Evolutionary conservation across 2,329 filamentous ascomycete species (phyloP), one percentile per base, ranked within the genome.

Genomic region (Aspergillus fumigatiaffinis): DNA sequence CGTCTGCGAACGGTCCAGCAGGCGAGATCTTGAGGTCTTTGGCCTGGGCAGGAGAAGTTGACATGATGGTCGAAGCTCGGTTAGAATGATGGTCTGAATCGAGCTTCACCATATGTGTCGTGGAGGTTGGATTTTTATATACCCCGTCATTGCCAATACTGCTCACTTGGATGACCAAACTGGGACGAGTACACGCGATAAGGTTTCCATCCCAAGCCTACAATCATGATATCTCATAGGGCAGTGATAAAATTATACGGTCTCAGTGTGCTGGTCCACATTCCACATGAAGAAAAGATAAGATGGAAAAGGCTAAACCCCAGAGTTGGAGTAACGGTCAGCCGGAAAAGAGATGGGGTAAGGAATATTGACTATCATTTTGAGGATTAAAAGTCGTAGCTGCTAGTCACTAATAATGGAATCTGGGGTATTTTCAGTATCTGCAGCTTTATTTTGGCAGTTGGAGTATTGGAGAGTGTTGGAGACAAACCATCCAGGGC

Each of bases 11-110:
- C 4, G 23, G 21, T 14, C 10, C 25, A 21, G 26, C 25, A 32
- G 53, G 50, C 4, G 55, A n/a, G 32, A 56, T 58, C 26, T 58
- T 58, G 28, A 56, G 26, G 55, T 54, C 58, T 46, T 60, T 60
- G 44, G 3, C 28, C 47, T 58, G 55, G 12, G 50, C 55, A 17
- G 50, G 9, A 21, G 20, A 48, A 12, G 42, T 26, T 20, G 52
- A 41, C 56, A 56, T 56, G 25, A 12, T 58, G 26, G 8, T 41
- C 23, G 49, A 4, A 8, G 47, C n/a, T 49, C 28, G 17, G n/a
- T 28, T 28, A 17, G 12, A n/a, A 17, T 5, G 32, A 35, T 35
- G 47, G 21, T 49, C 14, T 49, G 47, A 25, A 17, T 32, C 12
- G 4, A 32, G 10, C 32, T 35, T 7, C 32, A 17, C 12, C 32